phyloP scores from a whole-genome alignment of 2,329 filamentous ascomycete genomes.

The Fusarium sp. region DNA sequence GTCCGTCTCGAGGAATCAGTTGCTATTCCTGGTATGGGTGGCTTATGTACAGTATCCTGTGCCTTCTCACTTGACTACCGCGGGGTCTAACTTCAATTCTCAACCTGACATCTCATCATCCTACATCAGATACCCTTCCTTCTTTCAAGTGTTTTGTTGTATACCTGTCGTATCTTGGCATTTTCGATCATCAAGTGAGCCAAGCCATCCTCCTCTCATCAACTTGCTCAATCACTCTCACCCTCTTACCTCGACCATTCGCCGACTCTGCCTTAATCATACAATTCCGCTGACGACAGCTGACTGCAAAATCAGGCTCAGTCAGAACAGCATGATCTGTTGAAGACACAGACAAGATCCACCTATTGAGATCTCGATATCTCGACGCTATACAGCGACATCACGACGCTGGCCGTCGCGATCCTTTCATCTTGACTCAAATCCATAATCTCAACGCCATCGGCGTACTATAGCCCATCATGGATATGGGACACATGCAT shows the following conservation, averaged over 20 bases:
- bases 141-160: neutral
- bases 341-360: neutral
- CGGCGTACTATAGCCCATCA: constrained; percentile 36
- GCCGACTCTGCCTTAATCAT: neutral
- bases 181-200: neutral
- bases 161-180: neutral
- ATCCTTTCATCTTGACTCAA: neutral
- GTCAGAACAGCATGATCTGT: neutral
- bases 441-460: neutral
- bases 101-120: neutral
- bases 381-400: neutral
- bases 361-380: neutral
- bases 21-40: neutral
- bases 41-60: constrained; percentile 7
- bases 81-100: constrained; percentile 4
- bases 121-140: constrained; percentile 1
- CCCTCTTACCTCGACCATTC: neutral
- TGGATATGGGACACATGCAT: constrained; percentile 49
- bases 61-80: neutral
- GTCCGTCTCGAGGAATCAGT: neutral
- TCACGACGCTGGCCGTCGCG: constrained; percentile 21
- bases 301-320: neutral
- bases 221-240: constrained; percentile 40
- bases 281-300: neutral
- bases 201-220: neutral